Base-by-base conservation (phyloP, 1,139 yeast genomes). In the Sugiyamaella paludigena region DNA sequence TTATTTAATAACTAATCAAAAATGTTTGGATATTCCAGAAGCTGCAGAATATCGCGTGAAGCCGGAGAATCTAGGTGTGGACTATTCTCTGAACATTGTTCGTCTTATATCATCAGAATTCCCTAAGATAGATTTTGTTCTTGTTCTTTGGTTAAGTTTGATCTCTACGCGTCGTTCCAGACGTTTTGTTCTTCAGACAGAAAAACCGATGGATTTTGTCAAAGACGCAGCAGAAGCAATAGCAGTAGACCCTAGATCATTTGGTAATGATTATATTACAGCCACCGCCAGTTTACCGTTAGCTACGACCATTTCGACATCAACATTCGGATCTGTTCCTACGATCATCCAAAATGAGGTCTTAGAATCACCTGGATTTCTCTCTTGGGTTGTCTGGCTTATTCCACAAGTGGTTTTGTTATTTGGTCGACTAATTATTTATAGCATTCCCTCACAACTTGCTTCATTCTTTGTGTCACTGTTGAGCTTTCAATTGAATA, bases 401-500 rank as follows among this genome's bases (percentile, higher is more conserved):
- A n/a, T 54, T 27, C 53, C 51, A 6, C 45, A 43, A 7, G 15
- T 57, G 19, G 44, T 48, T 13, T 47, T 51, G 49, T 36, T 52
- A 13, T 24, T 55, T n/a, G 48, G 52, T 4, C 39, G 48, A 36
- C 32, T 56, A 16, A 36, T 53, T 9, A 38, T 53, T 13, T 54
- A 52, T 35, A 53, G 45, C 13, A 28, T 58, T 1, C 58, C 59
- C 7, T 45, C 57, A 11, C 40, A 41, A 10, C 29, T 58, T n/a
- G 47, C 53, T 32, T 36, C 54, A 12, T 52, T 45, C 29, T 48
- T 50, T 31, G 45, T 57, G 5, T 50, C 56, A 1, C 37, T 59
- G 27, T 38, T 59, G 26, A 55, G 64, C 19, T 44, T 48, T 33
- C 58, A 61, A 27, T 51, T 62, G 49, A 62, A 58, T 51, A 51